A percentile compares a stretch with the other conserved stretches of the same genome.
These are phyloP conservation scores for Dispira simplex DNA, from an alignment of 192 early-diverging fungal species.

Conservation along the genomic window DNA sequence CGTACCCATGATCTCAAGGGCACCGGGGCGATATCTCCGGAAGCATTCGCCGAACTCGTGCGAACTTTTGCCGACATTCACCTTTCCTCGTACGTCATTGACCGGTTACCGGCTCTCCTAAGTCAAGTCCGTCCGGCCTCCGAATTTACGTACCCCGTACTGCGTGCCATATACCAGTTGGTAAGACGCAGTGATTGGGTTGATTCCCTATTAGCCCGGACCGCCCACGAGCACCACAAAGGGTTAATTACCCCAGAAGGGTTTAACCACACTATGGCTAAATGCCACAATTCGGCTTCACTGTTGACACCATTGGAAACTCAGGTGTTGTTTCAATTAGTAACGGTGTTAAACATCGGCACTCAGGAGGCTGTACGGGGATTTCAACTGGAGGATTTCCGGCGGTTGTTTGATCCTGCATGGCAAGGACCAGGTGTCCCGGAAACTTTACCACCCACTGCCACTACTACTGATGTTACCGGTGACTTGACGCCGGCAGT, in stretches of 20 bases:
- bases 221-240: constrained; percentile 11
- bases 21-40: constrained; percentile 17
- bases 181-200: constrained; percentile 23
- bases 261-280: constrained; percentile 11
- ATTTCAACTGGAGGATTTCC: constrained; percentile 17
- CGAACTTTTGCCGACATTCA: constrained; percentile 17
- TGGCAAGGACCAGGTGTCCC: background rate
- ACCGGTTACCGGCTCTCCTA: constrained; percentile 19
- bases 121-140: constrained; percentile 20
- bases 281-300: constrained; percentile 13
- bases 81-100: constrained; percentile 16
- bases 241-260: constrained; percentile 11
- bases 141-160: constrained; percentile 32
- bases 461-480: background rate
- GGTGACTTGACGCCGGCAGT: background rate
- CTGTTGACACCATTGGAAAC: constrained; percentile 27
- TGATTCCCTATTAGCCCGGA: constrained; percentile 23
- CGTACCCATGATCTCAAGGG: constrained; percentile 19
- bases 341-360: constrained; percentile 16
- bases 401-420: constrained; percentile 8
- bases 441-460: background rate
- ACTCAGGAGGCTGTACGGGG: constrained; percentile 16
- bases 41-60: constrained; percentile 19
- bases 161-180: constrained; percentile 27
- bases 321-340: constrained; percentile 25